Evolutionary conservation across 169 alveolate species (phyloP), one percentile per base, ranked within the genome.

Genomic region (Plasmodium ovale): DNA sequence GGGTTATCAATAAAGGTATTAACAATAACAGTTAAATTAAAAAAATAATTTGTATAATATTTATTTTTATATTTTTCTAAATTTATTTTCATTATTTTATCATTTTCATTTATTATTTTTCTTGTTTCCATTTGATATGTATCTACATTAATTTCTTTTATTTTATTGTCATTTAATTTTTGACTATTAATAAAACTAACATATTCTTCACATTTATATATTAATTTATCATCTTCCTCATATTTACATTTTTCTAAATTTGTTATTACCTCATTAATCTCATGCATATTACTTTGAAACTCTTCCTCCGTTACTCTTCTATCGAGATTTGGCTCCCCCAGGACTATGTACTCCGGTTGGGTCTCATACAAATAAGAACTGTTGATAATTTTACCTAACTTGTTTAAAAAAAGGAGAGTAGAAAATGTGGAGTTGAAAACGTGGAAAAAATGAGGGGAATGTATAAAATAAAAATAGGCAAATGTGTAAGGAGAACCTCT

Each of bases 301-400:
- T 31, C 47, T 37, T 29, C 72, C 16, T 64, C 67, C 7, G 4
- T 72, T 29, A 72, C 58, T 25, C 31, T 35, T 14, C 44, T 49
- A 5, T 21, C 9, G 53, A 10, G 29, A n/a, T 44, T 10, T 33
- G 2, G 39, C 62, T 74, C 65, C 16, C 39, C 88, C 33, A 74
- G 59, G 10, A 62, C 74, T 23, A 74, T 6, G 42, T 74, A 74
- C 21, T 74, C 88, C 47, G 88, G 88, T 2, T 60, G 58, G 14
- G 88, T 74, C 62, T 74, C 88, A 56, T 74, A 74, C 19, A 74
- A 21, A 51, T 74, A 74, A 9, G 88, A 74, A 21, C 62, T 74
- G 27, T 74, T 74, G 42, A 74, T 74, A 25, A 74, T 59, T 59
- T 74, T 74, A 4, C 88, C 88, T 74, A 14, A 5, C 53, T 27